These are phyloP conservation scores for Pseudonitzschia multiseries DNA, from an alignment of 108 stramenopile species.

Conservation along the genomic window DNA sequence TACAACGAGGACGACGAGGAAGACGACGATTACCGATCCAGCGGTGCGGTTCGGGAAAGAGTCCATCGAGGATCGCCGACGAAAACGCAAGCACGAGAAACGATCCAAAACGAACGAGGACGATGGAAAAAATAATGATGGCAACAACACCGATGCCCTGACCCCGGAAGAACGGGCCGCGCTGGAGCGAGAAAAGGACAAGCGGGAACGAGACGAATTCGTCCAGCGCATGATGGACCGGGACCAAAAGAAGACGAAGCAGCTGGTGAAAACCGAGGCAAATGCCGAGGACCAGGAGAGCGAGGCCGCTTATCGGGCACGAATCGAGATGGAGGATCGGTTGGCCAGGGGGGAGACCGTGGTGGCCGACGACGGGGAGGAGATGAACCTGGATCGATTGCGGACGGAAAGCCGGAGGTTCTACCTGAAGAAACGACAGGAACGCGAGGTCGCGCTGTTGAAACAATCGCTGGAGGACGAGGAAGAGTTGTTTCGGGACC, in stretches of 20 bases:
- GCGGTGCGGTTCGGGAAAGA: conserved; percentile 18
- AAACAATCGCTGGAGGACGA: conserved; percentile 91
- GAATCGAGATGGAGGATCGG: conserved; percentile 71
- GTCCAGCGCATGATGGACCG: conserved; percentile 81
- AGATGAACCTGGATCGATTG: conserved; percentile 68
- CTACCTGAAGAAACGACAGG: conserved; percentile 94
- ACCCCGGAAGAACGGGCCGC: conserved; percentile 67
- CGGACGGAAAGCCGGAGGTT: conserved; percentile 84
- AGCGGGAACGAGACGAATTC: conserved; percentile 92
- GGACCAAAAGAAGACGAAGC: conserved; percentile 73
- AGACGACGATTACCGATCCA: neutral
- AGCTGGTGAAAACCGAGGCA: conserved; percentile 34
- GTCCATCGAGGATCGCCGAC: conserved; percentile 25
- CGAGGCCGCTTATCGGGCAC: conserved; percentile 34
- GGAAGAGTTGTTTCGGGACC: conserved; percentile 84
- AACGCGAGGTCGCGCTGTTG: conserved; percentile 88
- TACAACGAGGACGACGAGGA: conserved; percentile 23
- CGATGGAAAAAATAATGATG: neutral
- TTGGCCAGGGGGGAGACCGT: conserved; percentile 85
- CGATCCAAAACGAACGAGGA: conserved; percentile 10
- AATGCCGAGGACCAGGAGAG: conserved; percentile 26
- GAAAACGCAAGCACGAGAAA: conserved; percentile 25
- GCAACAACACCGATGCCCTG: conserved; percentile 36
- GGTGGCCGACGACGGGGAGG: conserved; percentile 57
- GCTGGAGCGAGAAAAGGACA: conserved; percentile 80